These are phyloP conservation scores for Floccularia luteovirens DNA, from an alignment of 768 basidiomycete genomes.

Conservation along the genomic window DNA sequence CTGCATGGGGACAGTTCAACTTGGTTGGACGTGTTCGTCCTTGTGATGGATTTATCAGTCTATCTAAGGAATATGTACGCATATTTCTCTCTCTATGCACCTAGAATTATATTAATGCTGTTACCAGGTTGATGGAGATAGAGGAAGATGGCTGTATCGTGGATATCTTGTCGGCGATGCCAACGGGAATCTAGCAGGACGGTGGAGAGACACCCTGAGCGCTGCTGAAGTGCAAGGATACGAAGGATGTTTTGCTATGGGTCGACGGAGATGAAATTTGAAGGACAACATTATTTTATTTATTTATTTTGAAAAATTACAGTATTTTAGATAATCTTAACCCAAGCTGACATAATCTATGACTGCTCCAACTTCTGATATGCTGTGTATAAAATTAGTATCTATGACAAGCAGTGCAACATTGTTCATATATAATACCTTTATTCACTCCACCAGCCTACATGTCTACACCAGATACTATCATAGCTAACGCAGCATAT, in stretches of 20 bases:
- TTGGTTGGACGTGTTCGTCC: constrained; percentile 74
- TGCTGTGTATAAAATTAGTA: no score
- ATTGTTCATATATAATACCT: background rate
- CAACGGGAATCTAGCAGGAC: constrained; percentile 68
- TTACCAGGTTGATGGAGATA: constrained; percentile 53
- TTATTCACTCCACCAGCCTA: background rate
- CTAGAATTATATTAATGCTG: constrained; percentile 1
- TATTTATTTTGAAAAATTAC: constrained; percentile 1
- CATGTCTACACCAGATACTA: constrained; percentile 22
- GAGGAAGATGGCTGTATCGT: constrained; percentile 83
- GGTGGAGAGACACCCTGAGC: constrained; percentile 83
- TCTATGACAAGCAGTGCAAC: background rate
- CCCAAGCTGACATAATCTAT: no score
- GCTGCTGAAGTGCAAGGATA: constrained; percentile 59
- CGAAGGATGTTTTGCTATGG: constrained; percentile 82
- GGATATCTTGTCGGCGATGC: constrained; percentile 71
- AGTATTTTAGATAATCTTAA: no score
- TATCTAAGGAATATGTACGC: constrained; percentile 82
- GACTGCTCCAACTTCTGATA: no score
- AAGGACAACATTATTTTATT: background rate
- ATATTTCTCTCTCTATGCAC: constrained; percentile 4
- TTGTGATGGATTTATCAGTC: constrained; percentile 71
- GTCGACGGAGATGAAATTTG: constrained; percentile 42
- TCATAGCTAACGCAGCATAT: constrained; percentile 29
- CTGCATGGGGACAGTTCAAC: constrained; percentile 85